These are phyloP conservation scores for Coniella vitis DNA, from an alignment of 2,329 filamentous ascomycete genomes.

Conservation along the genomic window DNA sequence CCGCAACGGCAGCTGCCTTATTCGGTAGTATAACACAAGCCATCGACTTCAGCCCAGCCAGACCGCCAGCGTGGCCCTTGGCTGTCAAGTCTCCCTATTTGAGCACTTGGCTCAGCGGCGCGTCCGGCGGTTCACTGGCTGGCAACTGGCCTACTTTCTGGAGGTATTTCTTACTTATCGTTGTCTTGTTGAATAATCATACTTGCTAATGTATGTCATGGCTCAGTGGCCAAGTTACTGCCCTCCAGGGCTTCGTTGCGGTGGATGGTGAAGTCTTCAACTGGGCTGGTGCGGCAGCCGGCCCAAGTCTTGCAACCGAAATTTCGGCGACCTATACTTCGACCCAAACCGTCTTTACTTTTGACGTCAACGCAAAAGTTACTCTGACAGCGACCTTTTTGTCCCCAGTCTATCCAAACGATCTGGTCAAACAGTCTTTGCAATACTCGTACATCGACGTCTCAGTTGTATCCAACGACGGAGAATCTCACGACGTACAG, in stretches of 20 bases:
- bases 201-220: neutral
- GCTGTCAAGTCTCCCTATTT: slow-evolving; percentile 71
- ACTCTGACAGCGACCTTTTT: slow-evolving; percentile 63
- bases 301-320: slow-evolving; percentile 48
- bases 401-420: slow-evolving; percentile 61
- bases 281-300: slow-evolving; percentile 58
- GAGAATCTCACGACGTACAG: slow-evolving; percentile 55
- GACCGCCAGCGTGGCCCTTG: slow-evolving; percentile 62
- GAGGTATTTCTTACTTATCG: slow-evolving; percentile 38
- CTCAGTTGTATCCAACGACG: slow-evolving; percentile 56
- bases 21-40: slow-evolving; percentile 23
- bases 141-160: slow-evolving; percentile 66
- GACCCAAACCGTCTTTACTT: slow-evolving; percentile 62
- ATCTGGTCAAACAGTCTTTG: slow-evolving; percentile 61
- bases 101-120: slow-evolving; percentile 60
- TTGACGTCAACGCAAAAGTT: slow-evolving; percentile 55
- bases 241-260: slow-evolving; percentile 62
- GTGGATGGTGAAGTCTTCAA: slow-evolving; percentile 59
- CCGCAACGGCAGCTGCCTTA: slow-evolving; percentile 22
- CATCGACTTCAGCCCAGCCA: slow-evolving; percentile 57
- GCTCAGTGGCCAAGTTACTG: slow-evolving; percentile 46
- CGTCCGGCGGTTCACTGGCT: slow-evolving; percentile 58
- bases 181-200: neutral
- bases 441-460: slow-evolving; percentile 65
- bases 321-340: slow-evolving; percentile 63